Evolutionary conservation across 2,329 filamentous ascomycete genomes (phyloP), one percentile per base, ranked within the genome.

Genomic region (Curvularia hawaiiensis): DNA sequence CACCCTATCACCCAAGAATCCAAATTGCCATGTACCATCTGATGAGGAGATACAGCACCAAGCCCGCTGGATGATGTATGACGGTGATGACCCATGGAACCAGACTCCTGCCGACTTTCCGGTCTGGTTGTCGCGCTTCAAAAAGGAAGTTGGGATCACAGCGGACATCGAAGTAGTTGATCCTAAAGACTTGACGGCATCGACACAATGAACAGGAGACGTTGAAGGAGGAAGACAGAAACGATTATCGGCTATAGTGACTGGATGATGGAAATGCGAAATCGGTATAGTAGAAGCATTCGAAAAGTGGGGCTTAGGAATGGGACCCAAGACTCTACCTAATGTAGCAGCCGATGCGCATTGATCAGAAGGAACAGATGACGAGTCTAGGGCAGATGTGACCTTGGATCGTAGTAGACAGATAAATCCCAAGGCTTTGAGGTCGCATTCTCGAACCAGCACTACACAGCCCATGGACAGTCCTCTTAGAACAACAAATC

Each of bases 61-160:
- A 12, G 74, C 69, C 3, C 64, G 74, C 33, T 67, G 66, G 51
- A 70, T 77, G 9, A 64, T 76, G 38, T 77, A 69, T 22, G 68
- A 67, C 39, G 59, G 65, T 9, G 72, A 74, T 9, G 74, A 77
- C 52, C 61, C 69, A 0, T 76, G 73, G 74, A 75, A 77, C 46
- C 74, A 77, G 52, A 77, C 74, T 1, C 63, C 72, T 40, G 75
- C 74, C 7, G 74, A 77, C 47, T 72, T 71, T 33, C 53, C 63
- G 11, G 60, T 70, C 33, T 76, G 71, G 72, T 38, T 75, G 43
- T 60, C 54, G 47, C 60, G 66, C 10, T 75, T 75, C 39, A 75
- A 75, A 54, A 57, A 58, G 38, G 60, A 65, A 8, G 57, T 70
- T 12, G 67, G 68, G 3, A 65, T 68, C 22, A 43, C 39, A 3